A percentile compares a stretch with the other conserved stretches of the same genome.
These are phyloP conservation scores for Ophiostoma quercus DNA, from an alignment of 2,329 filamentous ascomycete species.

Conservation along the genomic window DNA sequence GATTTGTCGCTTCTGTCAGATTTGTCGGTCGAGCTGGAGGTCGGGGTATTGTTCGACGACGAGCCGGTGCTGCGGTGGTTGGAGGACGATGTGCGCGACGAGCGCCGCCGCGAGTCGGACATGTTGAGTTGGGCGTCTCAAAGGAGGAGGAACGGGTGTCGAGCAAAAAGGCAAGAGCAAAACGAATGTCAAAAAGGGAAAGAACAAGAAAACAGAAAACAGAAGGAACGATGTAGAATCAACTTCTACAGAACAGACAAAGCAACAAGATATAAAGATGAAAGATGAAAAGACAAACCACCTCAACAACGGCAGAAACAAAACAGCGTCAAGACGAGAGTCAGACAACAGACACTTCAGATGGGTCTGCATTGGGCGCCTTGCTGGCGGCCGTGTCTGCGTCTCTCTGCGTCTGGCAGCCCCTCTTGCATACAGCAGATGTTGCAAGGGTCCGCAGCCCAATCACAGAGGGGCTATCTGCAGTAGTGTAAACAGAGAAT, in stretches of 20 bases:
- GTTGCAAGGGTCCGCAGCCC: not conserved
- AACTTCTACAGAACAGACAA: not conserved
- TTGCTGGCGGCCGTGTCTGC: not conserved
- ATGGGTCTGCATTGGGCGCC: not conserved
- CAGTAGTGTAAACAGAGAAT: not conserved
- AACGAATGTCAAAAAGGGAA: not conserved
- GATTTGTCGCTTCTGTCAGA: not conserved
- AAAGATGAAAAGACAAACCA: not conserved
- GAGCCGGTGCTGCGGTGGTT: slow-evolving; percentile 21
- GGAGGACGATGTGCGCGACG: slow-evolving; percentile 22
- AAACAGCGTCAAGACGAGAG: not conserved
- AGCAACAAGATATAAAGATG: not conserved
- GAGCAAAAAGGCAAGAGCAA: not conserved
- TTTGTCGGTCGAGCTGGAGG: slow-evolving; percentile 5
- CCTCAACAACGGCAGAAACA: not conserved
- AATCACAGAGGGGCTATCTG: slow-evolving; percentile 1
- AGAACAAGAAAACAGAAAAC: not conserved
- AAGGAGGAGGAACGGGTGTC: not conserved
- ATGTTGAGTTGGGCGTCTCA: slow-evolving; percentile 14
- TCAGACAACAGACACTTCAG: not conserved
- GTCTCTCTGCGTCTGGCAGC: not conserved
- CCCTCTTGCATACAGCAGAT: not conserved
- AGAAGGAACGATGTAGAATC: not conserved
- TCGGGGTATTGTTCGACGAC: slow-evolving; percentile 14
- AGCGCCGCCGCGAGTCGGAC: slow-evolving; percentile 23